Base-by-base conservation (phyloP, 805 yeast genomes). In the Suhomyces vadensis region DNA sequence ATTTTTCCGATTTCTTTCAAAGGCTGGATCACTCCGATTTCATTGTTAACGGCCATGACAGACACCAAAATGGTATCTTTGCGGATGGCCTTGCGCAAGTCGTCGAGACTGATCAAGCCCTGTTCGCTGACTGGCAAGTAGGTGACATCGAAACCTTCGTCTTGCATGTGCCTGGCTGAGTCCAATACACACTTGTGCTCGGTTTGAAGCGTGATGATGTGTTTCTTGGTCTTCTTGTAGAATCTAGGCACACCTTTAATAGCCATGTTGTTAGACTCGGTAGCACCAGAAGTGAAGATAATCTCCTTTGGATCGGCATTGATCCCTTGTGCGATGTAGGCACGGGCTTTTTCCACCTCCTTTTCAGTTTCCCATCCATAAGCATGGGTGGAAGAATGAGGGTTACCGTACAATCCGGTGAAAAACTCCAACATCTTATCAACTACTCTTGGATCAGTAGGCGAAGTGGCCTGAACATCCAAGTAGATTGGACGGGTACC, bases 101-200 rank as follows among this genome's bases (percentile, higher is more conserved):
- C 85, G 53, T 86, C 87, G 57, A 92, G 66, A 60, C 79, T 78
- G 46, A 94, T 75, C 52, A 92, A 74, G 1, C 99, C 99, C 58
- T 89, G 87, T 35, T 74, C 63, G 56, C 75, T 75, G 19, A 94
- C 99, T 10, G 91, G 90, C 54, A 94, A 76, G 63, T 90, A 94
- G 2, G 99, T 94, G 31, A 94, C 92, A 10, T 94, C 98, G 58
- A 87, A 92, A 0, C 98, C 99, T 63, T 94, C 98, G 64, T 90
- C 97, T 63, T 90, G 96, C 75, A 94, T 72, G 58, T 87, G 87
- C 59, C 99, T 82, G 53, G 96, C 91, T 9, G 97, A 88, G 65
- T 94, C 99, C 65, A 94, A 73, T n/a, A 94, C 97, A 77, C 99
- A 94, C 73, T 94, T 94, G 71, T 94, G 99, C 69, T 94, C 99